Base-by-base conservation (phyloP, 2,329 filamentous ascomycete genomes). In the Aspergillus nomiae region DNA sequence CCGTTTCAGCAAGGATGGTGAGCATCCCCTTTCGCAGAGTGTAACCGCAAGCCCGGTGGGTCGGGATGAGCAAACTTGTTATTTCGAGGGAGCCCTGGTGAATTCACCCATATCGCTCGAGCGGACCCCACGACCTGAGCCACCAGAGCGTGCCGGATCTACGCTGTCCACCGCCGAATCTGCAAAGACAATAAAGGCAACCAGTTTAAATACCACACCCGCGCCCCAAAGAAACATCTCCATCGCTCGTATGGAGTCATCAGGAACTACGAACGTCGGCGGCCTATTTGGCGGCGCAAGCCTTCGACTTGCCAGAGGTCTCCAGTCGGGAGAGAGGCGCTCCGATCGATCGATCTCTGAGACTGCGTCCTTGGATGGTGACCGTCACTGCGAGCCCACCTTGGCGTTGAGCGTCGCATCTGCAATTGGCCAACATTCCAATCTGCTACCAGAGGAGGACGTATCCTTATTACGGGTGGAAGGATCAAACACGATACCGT, bases 21-120 rank as follows among this genome's bases (percentile, higher is more conserved):
- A 92, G 59, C 91, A 94, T 74, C 91, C 91, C 24, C 79, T 94
- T 48, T 87, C 91, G 21, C 89, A 92, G 69, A 94, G 90, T 73
- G 85, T 91, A 56, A 88, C 87, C 41, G 90, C 86, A 21, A 91
- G 88, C 71, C 91, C 90, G 1, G 86, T 89, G 16, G 66, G 71
- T 38, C 69, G 73, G n/a, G 68, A 73, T 14, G 69, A 73, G 14
- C 72, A 71, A 51, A 62, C 69, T 12, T 76, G 74, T 19, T 82
- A 82, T 63, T 82, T 81, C 62, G 66, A 58, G 28, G 65, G 57
- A 24, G 59, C 53, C 62, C 62, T 50, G 26, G 51, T 64, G 30
- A 70, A 70, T 54, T 63, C 67, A 14, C 63, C 63, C 28, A 68
- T 68, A 21, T 66, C 70, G 36, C 65, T 69, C 8, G 67, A 70